A percentile compares a stretch with the other conserved stretches of the same genome.
Conservation (phyloP, 2,329 filamentous ascomycete species). For the Hysterium pulicare region DNA sequence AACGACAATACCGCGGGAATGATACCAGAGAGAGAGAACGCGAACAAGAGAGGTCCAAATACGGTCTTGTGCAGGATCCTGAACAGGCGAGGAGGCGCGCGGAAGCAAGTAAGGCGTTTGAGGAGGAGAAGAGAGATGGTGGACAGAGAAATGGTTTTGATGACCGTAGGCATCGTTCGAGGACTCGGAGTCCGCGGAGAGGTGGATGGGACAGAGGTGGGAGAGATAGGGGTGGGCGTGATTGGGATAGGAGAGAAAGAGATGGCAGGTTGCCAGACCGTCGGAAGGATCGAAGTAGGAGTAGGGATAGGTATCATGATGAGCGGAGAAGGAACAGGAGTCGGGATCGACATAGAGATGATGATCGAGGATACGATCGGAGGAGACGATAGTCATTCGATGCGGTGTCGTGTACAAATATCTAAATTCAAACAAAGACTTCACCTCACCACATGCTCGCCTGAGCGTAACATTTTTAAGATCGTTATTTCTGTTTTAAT, state of each 20-base stretch:
- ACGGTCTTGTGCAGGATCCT: constrained; percentile 25
- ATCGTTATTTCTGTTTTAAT: no score
- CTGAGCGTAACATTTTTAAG: no score
- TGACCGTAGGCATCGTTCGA: constrained; percentile 37
- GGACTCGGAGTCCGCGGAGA: constrained; percentile 29
- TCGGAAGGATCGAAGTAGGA: constrained; percentile 25
- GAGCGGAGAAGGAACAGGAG: constrained; percentile 30
- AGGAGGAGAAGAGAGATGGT: constrained; percentile 20
- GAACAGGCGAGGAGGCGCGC: constrained; percentile 9
- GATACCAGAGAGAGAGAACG: constrained; percentile 22
- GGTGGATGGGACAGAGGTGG: background rate
- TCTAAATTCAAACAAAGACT: no score
- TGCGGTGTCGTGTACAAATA: no score
- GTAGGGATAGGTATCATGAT: constrained; percentile 32
- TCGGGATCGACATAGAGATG: constrained; percentile 40
- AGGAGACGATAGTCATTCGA: constrained; percentile 12
- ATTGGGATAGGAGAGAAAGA: constrained; percentile 19
- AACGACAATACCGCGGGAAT: constrained; percentile 68
- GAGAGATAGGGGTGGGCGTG: background rate
- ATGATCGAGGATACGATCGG: constrained; percentile 34
- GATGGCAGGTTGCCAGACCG: constrained; percentile 27
- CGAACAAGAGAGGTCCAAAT: constrained; percentile 29
- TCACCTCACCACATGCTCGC: no score
- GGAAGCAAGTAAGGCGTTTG: constrained; percentile 6
- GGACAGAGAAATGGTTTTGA: constrained; percentile 35